Conservation (phyloP, 306 rosid species). For the Malus orientalis region DNA sequence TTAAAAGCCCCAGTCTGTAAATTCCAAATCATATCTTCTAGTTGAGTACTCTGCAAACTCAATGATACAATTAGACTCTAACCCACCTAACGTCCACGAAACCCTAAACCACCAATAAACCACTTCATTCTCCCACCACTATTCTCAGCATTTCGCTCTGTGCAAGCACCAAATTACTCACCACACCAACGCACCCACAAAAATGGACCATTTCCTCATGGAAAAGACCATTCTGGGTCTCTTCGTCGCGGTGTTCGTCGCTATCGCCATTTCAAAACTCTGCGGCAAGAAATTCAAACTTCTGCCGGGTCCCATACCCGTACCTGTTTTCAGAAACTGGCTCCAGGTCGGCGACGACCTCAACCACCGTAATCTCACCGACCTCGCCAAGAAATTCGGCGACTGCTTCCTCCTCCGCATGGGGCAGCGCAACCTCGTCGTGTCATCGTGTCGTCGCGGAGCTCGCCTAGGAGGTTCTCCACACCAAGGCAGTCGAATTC, state of each 20-base stretch:
- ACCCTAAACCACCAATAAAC: not conserved
- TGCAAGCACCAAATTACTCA: not conserved
- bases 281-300: slow-evolving; percentile 69
- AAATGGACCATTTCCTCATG: slow-evolving; percentile 71
- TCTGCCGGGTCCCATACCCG: slow-evolving; percentile 76
- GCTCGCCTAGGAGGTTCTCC: slow-evolving; percentile 75
- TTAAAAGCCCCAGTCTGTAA: too few relatives aligned
- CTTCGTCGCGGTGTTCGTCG: slow-evolving; percentile 38
- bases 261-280: slow-evolving; percentile 48
- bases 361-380: slow-evolving; percentile 81
- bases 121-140: not conserved
- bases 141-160: not conserved
- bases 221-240: slow-evolving; percentile 69
- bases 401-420: slow-evolving; percentile 74
- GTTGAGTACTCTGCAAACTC: too few relatives aligned
- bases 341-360: slow-evolving; percentile 90
- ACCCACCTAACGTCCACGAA: not conserved
- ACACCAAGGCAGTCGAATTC: slow-evolving; percentile 79
- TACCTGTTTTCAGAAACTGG: slow-evolving; percentile 82
- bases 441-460: slow-evolving; percentile 75
- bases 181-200: not conserved
- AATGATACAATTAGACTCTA: too few relatives aligned
- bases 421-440: slow-evolving; percentile 82
- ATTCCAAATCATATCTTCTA: too few relatives aligned
- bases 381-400: slow-evolving; percentile 64